Percentiles rank a stretch among this genome's conserved stretches.
Evolutionary conservation across 2,329 filamentous ascomycete species (phyloP).

Genomic region (Hymenoscyphus scutula): DNA sequence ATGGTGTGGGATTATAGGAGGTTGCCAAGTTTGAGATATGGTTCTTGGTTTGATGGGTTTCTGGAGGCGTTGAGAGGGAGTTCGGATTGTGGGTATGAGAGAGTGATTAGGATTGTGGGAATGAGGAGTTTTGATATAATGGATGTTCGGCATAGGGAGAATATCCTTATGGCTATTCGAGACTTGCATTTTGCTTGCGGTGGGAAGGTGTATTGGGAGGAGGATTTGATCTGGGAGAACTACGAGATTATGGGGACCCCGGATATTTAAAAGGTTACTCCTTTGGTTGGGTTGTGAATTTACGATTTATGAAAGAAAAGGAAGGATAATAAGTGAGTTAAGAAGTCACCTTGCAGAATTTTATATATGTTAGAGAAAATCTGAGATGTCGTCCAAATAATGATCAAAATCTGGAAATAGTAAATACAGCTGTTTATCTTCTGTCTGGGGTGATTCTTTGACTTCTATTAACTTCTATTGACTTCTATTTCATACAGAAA

Average conservation of each 20-base stretch:
- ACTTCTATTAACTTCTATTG: too few species aligned
- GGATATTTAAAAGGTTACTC: not conserved
- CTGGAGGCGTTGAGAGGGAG: conserved; percentile 5
- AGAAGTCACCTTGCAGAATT: too few species aligned
- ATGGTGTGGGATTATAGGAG: not conserved
- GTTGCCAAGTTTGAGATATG: not conserved
- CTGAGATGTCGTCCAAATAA: too few species aligned
- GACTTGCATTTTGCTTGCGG: conserved; percentile 11
- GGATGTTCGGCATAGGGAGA: not conserved
- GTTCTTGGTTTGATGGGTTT: not conserved
- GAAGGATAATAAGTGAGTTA: too few species aligned
- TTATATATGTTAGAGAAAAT: too few species aligned
- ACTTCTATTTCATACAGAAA: too few species aligned
- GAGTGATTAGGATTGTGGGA: not conserved
- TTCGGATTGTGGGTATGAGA: conserved; percentile 4
- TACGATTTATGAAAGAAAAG: too few species aligned
- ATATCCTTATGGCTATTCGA: not conserved
- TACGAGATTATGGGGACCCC: not conserved
- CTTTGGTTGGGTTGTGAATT: too few species aligned
- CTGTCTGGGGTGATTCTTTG: too few species aligned
- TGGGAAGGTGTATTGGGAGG: conserved; percentile 8
- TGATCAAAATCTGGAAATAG: too few species aligned
- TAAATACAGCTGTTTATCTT: too few species aligned
- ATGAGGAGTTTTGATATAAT: not conserved
- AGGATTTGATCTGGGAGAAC: conserved; percentile 3